These are phyloP conservation scores for Sporothrix variecibatus DNA, from an alignment of 2,329 filamentous ascomycete genomes.

Conservation along the genomic window DNA sequence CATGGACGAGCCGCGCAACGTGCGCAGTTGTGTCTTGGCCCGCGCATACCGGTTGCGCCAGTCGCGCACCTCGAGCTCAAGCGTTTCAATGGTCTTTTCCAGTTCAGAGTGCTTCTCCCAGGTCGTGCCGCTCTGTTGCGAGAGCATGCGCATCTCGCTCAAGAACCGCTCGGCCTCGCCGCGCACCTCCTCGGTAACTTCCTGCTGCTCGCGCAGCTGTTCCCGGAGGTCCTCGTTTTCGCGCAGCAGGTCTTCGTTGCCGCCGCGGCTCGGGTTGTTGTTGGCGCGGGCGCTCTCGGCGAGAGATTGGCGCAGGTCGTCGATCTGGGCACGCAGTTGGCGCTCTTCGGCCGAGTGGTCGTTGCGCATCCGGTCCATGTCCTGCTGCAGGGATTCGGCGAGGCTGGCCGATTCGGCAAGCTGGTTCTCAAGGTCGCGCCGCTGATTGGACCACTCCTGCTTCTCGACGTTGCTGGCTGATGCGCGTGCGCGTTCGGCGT, in stretches of 20 bases:
- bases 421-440: slow-evolving; percentile 69
- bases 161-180: slow-evolving; percentile 81
- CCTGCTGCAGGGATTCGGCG: slow-evolving; percentile 77
- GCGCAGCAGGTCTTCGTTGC: slow-evolving; percentile 59
- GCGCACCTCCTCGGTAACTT: slow-evolving; percentile 83
- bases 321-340: slow-evolving; percentile 64
- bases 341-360: slow-evolving; percentile 67
- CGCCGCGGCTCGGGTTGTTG: slow-evolving; percentile 31
- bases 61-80: slow-evolving; percentile 81
- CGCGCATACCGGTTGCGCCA: slow-evolving; percentile 91
- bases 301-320: slow-evolving; percentile 48
- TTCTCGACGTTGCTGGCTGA: slow-evolving; percentile 62
- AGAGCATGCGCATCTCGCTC: slow-evolving; percentile 84
- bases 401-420: slow-evolving; percentile 72
- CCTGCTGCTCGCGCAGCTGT: slow-evolving; percentile 71
- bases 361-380: slow-evolving; percentile 71
- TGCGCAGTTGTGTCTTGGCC: slow-evolving; percentile 82
- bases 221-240: slow-evolving; percentile 70
- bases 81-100: slow-evolving; percentile 69
- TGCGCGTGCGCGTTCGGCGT: slow-evolving; percentile 58
- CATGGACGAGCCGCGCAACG: slow-evolving; percentile 76
- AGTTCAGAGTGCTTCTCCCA: slow-evolving; percentile 82
- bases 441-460: slow-evolving; percentile 69
- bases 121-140: slow-evolving; percentile 74
- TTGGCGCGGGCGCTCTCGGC: slow-evolving; percentile 33